phyloP scores from a whole-genome alignment of 1,284 basidiomycete genomes.

The Boletus albobrunnescens region DNA sequence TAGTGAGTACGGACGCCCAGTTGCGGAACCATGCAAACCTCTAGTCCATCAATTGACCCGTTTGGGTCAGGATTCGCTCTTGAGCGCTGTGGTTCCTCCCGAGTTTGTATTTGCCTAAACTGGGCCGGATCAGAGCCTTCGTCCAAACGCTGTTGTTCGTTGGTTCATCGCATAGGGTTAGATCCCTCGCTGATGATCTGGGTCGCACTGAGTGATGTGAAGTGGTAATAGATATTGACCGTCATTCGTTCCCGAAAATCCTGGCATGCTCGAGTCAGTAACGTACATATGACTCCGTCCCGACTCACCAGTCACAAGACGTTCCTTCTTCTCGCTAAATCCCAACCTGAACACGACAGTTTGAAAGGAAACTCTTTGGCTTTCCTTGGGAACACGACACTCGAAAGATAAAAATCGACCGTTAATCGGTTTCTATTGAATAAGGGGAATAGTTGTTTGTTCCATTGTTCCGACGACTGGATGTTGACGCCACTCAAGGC shows the following conservation, averaged over 20 bases:
- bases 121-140: no score
- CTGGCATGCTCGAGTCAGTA: conserved; percentile 29
- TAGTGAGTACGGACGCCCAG: no score
- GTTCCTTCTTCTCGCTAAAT: conserved; percentile 41
- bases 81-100: no score
- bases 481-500: conserved; percentile 41
- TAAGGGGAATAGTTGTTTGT: conserved; percentile 30
- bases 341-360: conserved; percentile 50
- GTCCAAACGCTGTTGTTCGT: no score
- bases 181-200: conserved; percentile 40
- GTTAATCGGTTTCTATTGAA: conserved; percentile 39
- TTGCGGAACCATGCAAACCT: no score
- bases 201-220: conserved; percentile 43
- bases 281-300: background rate
- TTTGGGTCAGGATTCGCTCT: no score
- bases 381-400: conserved; percentile 19
- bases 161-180: no score
- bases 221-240: conserved; percentile 45
- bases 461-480: conserved; percentile 38
- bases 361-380: conserved; percentile 48
- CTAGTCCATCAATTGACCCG: no score
- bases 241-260: conserved; percentile 58
- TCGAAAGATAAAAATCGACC: conserved; percentile 48
- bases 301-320: conserved; percentile 23
- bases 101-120: no score